These are phyloP conservation scores for Roridomyces roridus DNA, from an alignment of 768 basidiomycete species.

Conservation along the genomic window DNA sequence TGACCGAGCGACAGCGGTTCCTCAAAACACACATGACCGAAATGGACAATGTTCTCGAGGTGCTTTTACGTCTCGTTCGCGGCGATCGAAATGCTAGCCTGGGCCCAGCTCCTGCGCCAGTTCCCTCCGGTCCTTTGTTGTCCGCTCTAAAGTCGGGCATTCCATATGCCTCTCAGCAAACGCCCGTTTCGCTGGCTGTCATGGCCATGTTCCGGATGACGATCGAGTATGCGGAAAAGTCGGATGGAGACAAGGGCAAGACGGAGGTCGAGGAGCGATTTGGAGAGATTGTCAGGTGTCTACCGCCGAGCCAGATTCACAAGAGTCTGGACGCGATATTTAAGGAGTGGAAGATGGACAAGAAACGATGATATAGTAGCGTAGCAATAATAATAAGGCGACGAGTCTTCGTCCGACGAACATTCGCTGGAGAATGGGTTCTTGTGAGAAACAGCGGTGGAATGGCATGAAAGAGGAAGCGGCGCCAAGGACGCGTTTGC, in stretches of 20 bases:
- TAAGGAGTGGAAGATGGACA: conserved; percentile 88
- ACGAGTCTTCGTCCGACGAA: too few species aligned
- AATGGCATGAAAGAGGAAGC: too few species aligned
- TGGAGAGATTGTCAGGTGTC: conserved; percentile 87
- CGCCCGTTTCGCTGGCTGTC: conserved; percentile 92
- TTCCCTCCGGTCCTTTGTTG: conserved; percentile 71
- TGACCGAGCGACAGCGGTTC: conserved; percentile 85
- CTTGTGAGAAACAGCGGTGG: too few species aligned
- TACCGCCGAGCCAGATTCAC: conserved; percentile 88
- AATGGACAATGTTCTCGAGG: conserved; percentile 90
- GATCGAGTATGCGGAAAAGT: conserved; percentile 80
- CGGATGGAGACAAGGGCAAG: conserved; percentile 69
- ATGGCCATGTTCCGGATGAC: conserved; percentile 89
- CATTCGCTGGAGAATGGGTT: too few species aligned
- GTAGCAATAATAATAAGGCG: conserved; percentile 11
- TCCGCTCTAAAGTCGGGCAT: conserved; percentile 76
- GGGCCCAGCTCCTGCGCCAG: conserved; percentile 63
- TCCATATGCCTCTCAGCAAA: conserved; percentile 87
- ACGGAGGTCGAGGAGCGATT: conserved; percentile 75
- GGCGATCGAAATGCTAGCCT: conserved; percentile 83
- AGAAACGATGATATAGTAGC: conserved; percentile 60
- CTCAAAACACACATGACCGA: conserved; percentile 87
- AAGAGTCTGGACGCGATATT: conserved; percentile 95
- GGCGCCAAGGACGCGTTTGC: too few species aligned
- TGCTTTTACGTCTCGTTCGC: conserved; percentile 88